Conservation (phyloP, 805 yeast species). For the Saturnispora ahearnii region DNA sequence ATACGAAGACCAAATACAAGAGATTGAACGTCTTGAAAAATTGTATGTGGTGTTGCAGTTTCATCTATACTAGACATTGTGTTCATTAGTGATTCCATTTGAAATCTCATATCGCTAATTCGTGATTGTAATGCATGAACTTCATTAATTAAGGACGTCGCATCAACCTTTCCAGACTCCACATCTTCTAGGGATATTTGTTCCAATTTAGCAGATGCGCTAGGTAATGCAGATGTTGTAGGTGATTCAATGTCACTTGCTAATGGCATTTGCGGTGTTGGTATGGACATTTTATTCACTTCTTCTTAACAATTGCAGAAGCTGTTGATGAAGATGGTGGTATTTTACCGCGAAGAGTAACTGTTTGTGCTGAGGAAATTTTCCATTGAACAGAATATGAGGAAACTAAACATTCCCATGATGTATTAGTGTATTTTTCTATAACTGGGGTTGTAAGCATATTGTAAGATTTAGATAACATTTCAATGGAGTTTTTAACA, state of each 20-base stretch:
- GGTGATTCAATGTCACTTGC: background rate
- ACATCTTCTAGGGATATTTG: conserved; percentile 31
- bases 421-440: background rate
- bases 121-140: conserved; percentile 27
- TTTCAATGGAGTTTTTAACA: background rate
- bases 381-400: background rate
- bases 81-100: conserved; percentile 31
- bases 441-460: background rate
- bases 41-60: conserved; percentile 34
- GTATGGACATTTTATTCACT: background rate
- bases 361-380: background rate
- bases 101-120: conserved; percentile 29
- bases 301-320: background rate
- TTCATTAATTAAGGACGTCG: conserved; percentile 29
- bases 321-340: background rate
- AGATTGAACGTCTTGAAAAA: conserved; percentile 29
- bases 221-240: background rate
- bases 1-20: conserved; percentile 36
- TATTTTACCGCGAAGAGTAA: background rate
- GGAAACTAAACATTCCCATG: background rate
- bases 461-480: background rate
- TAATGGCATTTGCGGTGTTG: conserved; percentile 2
- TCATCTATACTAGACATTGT: conserved; percentile 36
- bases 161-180: conserved; percentile 31
- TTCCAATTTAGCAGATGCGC: conserved; percentile 6